Conservation (phyloP, 441 rosid genomes). For the Syzygium syzygioides region DNA sequence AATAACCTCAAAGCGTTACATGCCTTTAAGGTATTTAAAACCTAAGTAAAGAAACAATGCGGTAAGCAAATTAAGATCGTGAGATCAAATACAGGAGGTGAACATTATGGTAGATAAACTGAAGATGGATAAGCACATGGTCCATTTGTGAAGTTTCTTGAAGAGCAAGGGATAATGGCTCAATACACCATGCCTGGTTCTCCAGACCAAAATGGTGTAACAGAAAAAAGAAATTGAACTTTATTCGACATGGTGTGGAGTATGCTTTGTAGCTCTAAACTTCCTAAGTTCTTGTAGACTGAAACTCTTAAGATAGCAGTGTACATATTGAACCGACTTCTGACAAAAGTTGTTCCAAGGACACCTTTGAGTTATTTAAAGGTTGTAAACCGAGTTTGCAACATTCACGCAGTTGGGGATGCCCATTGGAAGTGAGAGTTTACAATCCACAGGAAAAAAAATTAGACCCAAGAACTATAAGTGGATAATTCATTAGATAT, state of each 20-base stretch:
- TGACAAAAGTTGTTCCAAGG: not conserved
- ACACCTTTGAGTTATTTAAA: not conserved
- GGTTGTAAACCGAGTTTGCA: not conserved
- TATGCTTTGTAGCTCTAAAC: not conserved
- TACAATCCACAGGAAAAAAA: not conserved
- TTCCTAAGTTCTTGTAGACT: not conserved
- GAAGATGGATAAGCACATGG: slow-evolving; percentile 1
- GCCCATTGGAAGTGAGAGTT: not conserved
- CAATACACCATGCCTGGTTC: not conserved
- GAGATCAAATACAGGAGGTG: not conserved
- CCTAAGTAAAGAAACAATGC: not conserved
- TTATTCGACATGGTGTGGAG: not conserved
- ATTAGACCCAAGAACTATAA: not conserved
- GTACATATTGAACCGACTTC: not conserved
- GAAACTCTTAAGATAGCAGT: not conserved
- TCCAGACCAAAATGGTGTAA: too few relatives aligned
- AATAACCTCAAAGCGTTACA: not conserved
- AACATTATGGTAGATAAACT: not conserved
- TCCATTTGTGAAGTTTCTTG: slow-evolving; percentile 6
- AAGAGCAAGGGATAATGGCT: slow-evolving; percentile 1
- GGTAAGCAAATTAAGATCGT: not conserved
- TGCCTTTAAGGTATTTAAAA: not conserved
- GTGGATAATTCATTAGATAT: not conserved
- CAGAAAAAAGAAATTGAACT: not conserved
- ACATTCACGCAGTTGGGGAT: not conserved